These are phyloP conservation scores for Septoria linicola DNA, from an alignment of 2,329 filamentous ascomycete genomes.

Conservation along the genomic window DNA sequence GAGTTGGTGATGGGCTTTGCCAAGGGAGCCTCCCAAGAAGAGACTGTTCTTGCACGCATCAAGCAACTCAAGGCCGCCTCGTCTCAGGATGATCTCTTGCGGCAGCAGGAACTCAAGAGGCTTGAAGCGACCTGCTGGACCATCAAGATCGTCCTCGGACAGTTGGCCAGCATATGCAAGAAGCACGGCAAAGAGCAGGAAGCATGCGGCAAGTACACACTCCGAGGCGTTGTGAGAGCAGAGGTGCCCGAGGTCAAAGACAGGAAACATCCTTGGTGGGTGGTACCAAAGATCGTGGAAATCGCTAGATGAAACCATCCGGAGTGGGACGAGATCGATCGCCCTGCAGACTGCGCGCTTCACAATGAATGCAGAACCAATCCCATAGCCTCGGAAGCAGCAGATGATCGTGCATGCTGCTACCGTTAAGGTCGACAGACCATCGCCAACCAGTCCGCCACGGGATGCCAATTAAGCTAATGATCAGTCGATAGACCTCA, in stretches of 20 bases:
- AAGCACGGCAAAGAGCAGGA: slow-evolving; percentile 24
- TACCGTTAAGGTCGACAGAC: no score
- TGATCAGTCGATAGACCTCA: no score
- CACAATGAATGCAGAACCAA: neutral
- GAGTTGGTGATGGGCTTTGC: slow-evolving; percentile 8
- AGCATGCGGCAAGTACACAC: neutral
- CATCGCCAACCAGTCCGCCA: no score
- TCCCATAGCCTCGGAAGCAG: neutral
- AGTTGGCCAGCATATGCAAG: slow-evolving; percentile 27
- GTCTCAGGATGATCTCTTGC: neutral
- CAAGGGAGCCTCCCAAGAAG: neutral
- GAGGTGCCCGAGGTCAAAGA: slow-evolving; percentile 41
- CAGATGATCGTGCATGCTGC: no score
- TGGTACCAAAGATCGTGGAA: slow-evolving; percentile 44
- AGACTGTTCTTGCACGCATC: slow-evolving; percentile 23
- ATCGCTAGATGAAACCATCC: slow-evolving; percentile 4
- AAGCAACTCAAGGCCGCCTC: slow-evolving; percentile 11
- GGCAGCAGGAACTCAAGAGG: slow-evolving; percentile 37
- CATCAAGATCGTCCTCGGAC: slow-evolving; percentile 27
- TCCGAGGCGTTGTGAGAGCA: slow-evolving; percentile 34
- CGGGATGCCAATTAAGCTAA: no score
- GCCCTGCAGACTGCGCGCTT: neutral
- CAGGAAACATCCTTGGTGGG: slow-evolving; percentile 49
- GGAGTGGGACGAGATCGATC: slow-evolving; percentile 4
- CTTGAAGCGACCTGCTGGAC: slow-evolving; percentile 36